These are phyloP conservation scores for Leishmania tropica DNA, from an alignment of 208 protist genomes.

Conservation along the genomic window DNA sequence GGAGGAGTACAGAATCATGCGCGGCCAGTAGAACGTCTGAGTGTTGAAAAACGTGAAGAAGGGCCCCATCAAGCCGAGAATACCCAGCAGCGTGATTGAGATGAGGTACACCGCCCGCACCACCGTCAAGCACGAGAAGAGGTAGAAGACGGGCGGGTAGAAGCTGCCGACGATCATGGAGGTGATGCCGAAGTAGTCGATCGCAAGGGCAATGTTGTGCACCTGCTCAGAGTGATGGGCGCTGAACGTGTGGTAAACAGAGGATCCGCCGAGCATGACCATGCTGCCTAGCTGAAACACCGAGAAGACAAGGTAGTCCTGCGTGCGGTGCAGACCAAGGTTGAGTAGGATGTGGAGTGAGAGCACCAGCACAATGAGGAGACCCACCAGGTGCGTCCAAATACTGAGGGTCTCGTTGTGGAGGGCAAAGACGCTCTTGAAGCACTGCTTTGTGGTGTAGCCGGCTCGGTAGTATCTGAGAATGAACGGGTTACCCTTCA, in stretches of 20 bases:
- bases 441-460: conserved; percentile 65
- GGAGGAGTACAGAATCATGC: conserved; percentile 76
- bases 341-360: conserved; percentile 49
- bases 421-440: conserved; percentile 67
- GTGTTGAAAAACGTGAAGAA: conserved; percentile 66
- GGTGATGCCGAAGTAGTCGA: conserved; percentile 90
- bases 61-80: conserved; percentile 74
- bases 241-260: conserved; percentile 74
- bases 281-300: conserved; percentile 74
- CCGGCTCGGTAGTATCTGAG: conserved; percentile 64
- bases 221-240: conserved; percentile 56
- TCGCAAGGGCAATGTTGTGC: conserved; percentile 57
- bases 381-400: conserved; percentile 83
- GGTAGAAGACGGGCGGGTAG: conserved; percentile 81
- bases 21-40: conserved; percentile 43
- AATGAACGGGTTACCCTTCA: conserved; percentile 60
- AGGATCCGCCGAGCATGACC: conserved; percentile 73
- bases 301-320: conserved; percentile 55
- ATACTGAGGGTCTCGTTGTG: conserved; percentile 92
- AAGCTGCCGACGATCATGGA: conserved; percentile 82
- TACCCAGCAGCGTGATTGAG: conserved; percentile 68
- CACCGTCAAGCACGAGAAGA: conserved; percentile 66
- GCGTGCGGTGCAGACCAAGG: conserved; percentile 29
- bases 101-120: conserved; percentile 64
- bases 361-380: conserved; percentile 61